These are phyloP conservation scores for Somion occarium DNA, from an alignment of 1,284 basidiomycete genomes.

Conservation along the genomic window DNA sequence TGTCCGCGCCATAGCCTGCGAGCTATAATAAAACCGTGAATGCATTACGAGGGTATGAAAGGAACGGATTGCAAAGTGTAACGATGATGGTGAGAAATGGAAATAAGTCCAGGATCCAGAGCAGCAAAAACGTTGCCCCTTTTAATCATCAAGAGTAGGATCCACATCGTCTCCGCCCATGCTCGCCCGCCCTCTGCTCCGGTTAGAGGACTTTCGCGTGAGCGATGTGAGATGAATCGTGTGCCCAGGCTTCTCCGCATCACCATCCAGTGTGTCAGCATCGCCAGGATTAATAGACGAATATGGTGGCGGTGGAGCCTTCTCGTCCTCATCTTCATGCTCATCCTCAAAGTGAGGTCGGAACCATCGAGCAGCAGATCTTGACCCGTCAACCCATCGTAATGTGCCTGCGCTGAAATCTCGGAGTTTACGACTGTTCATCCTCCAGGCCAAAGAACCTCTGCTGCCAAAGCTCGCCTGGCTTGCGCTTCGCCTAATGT, in stretches of 20 bases:
- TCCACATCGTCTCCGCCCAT: constrained; percentile 11
- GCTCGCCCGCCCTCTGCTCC: constrained; percentile 51
- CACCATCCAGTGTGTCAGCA: constrained; percentile 21
- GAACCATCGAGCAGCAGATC: constrained; percentile 41
- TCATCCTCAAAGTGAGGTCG: constrained; percentile 29
- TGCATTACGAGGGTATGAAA: neutral
- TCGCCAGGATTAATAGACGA: constrained; percentile 24
- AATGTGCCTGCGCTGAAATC: constrained; percentile 54
- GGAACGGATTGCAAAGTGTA: too few relatives aligned
- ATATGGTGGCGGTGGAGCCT: constrained; percentile 22
- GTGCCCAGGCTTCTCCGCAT: constrained; percentile 12
- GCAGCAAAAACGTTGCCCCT: neutral
- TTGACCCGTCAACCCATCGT: constrained; percentile 63
- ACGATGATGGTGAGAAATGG: too few relatives aligned
- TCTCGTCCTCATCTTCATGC: constrained; percentile 34
- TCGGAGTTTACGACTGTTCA: constrained; percentile 52
- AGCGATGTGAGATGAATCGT: constrained; percentile 45
- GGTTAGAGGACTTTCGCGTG: constrained; percentile 59
- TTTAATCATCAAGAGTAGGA: constrained; percentile 14
- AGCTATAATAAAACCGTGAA: neutral
- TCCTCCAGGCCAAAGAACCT: constrained; percentile 53
- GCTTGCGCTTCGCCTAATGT: constrained; percentile 33
- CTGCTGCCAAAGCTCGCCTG: constrained; percentile 31
- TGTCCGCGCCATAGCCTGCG: neutral
- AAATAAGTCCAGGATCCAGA: neutral